Evolutionary conservation across 139 green algal genomes (phyloP).

Genomic region (Coccomyxa sp.): DNA sequence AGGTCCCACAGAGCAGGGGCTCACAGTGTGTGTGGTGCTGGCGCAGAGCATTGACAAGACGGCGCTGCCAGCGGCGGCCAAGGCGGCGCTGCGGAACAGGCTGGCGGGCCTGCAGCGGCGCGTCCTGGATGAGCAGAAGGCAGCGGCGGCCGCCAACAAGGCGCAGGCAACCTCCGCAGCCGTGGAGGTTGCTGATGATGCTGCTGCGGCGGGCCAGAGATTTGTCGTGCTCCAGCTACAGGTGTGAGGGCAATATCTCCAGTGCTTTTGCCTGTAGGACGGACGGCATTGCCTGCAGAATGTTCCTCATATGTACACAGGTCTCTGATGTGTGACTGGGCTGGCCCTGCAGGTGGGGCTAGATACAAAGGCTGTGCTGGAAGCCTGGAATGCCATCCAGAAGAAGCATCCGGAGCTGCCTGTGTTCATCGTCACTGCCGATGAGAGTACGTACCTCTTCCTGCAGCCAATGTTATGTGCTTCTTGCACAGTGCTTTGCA

Average conservation of each 20-base stretch:
- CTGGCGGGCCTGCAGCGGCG: constrained; percentile 55
- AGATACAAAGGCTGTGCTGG: constrained; percentile 66
- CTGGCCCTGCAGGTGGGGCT: constrained; percentile 65
- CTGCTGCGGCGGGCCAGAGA: constrained; percentile 18
- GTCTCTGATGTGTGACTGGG: too few species aligned
- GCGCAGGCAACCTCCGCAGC: constrained; percentile 2
- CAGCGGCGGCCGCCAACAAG: constrained; percentile 63
- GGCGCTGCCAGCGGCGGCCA: constrained; percentile 65
- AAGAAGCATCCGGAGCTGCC: constrained; percentile 50
- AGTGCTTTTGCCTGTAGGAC: too few species aligned
- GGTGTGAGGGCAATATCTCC: too few species aligned
- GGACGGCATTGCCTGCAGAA: too few species aligned
- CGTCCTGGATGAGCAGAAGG: constrained; percentile 75
- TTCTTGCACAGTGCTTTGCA: neutral
- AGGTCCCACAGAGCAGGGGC: neutral
- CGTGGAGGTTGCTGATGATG: constrained; percentile 16
- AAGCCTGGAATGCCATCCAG: constrained; percentile 58
- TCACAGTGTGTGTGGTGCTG: neutral
- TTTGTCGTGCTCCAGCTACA: constrained; percentile 12
- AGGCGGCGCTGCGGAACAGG: constrained; percentile 65
- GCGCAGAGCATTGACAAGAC: constrained; percentile 45
- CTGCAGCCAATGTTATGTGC: too few species aligned
- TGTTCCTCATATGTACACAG: too few species aligned
- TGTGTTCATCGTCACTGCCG: constrained; percentile 58
- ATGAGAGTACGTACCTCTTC: constrained; percentile 28